Base-by-base conservation (phyloP, 129 eudicot species). In the Tagetes erecta region DNA sequence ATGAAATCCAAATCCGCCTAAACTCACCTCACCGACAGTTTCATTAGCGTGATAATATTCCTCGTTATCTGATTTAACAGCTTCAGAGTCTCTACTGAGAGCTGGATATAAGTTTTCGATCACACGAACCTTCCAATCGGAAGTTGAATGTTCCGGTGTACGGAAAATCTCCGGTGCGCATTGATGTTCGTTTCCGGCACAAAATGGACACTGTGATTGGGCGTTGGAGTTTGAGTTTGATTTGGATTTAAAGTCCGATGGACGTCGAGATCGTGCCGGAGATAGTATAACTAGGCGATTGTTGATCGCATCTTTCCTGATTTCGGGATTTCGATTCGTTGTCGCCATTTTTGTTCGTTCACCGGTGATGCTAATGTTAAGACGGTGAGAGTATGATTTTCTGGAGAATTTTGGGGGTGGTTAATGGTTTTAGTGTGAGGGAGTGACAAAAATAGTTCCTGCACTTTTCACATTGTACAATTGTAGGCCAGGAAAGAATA, bases 101-200 rank as follows among this genome's bases (percentile, higher is more conserved):
- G 99, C 96, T 1, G 96, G 96, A 64, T 88, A 95, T 7, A 95
- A 86, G 64, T 91, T 95, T 62, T 95, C 91, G 52, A 95, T 87
- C 66, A 91, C 96, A 68, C 99, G 81, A 30, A 95, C 81, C 39
- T 77, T 76, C 99, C 98, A 94, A 40, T 83, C 84, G 79, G 89
- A 71, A 8, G 81, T 44, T 36, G 91, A 83, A 56, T 76, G 67
- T 13, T 79, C 81, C 9, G 89, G 93, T 5, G 78, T 45, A 35
- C 97, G 91, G 88, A 95, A 88, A 10, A 95, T 90, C 75, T 95
- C 97, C 35, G 99, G 97, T 12, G 97, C 99, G 65, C 97, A 90
- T 66, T 91, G 91, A 78, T 86, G 85, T 73, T 94, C 99, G 83
- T 87, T 87, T 68, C 99, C 99, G 49, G 83, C 50, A 71, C 99